Evolutionary conservation across 768 basidiomycete genomes (phyloP).

Genomic region (Pholiota conissans): DNA sequence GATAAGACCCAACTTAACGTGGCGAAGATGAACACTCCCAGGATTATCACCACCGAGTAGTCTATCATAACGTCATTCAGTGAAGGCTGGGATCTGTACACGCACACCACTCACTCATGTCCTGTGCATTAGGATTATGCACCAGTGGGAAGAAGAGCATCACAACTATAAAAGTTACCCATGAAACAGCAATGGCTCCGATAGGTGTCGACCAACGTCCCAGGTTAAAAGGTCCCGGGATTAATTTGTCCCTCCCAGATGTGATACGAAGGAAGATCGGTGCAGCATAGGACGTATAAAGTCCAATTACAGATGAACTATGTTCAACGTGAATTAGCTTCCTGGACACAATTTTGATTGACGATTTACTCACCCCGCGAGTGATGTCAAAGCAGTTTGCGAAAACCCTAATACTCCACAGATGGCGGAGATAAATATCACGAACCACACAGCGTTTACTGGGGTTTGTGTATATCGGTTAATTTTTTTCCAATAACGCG

Average conservation of each 20-base stretch:
- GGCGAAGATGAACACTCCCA: constrained; percentile 65
- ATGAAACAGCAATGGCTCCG: constrained; percentile 60
- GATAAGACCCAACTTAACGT: constrained; percentile 63
- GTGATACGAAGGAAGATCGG: constrained; percentile 75
- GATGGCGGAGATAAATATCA: constrained; percentile 54
- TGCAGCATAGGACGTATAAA: constrained; percentile 66
- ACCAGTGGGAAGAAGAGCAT: constrained; percentile 58
- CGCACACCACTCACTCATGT: constrained; percentile 54
- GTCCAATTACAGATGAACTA: constrained; percentile 71
- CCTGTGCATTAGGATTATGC: constrained; percentile 36
- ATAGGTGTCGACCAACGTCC: constrained; percentile 62
- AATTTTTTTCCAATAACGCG: constrained; percentile 67
- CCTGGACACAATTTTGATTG: neutral
- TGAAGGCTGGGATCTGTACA: neutral
- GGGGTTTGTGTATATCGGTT: constrained; percentile 63
- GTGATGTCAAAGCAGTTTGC: constrained; percentile 57
- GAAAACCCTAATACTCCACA: constrained; percentile 71
- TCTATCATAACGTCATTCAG: constrained; percentile 40
- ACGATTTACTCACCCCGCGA: constrained; percentile 53
- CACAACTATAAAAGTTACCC: constrained; percentile 63
- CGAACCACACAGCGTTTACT: constrained; percentile 76
- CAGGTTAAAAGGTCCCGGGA: constrained; percentile 60
- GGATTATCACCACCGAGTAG: constrained; percentile 67
- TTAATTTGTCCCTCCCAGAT: constrained; percentile 57
- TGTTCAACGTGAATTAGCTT: constrained; percentile 1